Evolutionary conservation across 176 grass and related monocot species (phyloP), one percentile per base, ranked within the genome.

Genomic region (Stipa capillata): DNA sequence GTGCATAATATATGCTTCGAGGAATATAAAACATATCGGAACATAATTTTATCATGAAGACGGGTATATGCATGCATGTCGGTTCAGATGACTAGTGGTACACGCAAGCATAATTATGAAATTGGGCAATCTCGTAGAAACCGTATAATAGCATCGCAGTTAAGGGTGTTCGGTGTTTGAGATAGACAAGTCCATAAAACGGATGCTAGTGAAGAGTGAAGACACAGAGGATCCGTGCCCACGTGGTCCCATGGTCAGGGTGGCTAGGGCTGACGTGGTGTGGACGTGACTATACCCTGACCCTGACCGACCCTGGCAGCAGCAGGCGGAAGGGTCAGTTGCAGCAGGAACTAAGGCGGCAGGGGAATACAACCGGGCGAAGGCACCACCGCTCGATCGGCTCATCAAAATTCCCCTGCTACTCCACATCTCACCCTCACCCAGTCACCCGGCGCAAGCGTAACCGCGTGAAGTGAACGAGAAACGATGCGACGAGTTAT

Each of bases 251-350:
- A 43, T 2, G 7, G 24, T 50, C 1, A 77, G 77, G 15, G 33
- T 74, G 59, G 61, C 14, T 74, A 84, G 86, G 81, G 81, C 61
- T 84, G 81, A 62, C 76, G n/a, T 79, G 52, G 50, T 80, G 55
- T 33, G 20, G 86, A 75, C 43, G 42, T 84, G 81, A 80, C 69
- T 17, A 23, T n/a, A n/a, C n/a, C n/a, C n/a, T n/a, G 32, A 52
- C 24, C 68, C 68, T 81, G 61, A 35, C 48, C 6, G 61, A 44
- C 2, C 50, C 6, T 68, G 37, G 65, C 74, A 74, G 58, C n/a
- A 69, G 75, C 75, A 84, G 81, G 60, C 50, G 60, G 32, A 79
- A 79, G 51, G 11, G 68, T 42, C 81, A 84, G 69, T 84, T 80
- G 33, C 69, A 48, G 78, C 36, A 33, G 33, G 12, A n/a, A n/a